Base-by-base conservation (phyloP, 2,329 filamentous ascomycete species). In the Paracoccidioides brasiliensis region DNA sequence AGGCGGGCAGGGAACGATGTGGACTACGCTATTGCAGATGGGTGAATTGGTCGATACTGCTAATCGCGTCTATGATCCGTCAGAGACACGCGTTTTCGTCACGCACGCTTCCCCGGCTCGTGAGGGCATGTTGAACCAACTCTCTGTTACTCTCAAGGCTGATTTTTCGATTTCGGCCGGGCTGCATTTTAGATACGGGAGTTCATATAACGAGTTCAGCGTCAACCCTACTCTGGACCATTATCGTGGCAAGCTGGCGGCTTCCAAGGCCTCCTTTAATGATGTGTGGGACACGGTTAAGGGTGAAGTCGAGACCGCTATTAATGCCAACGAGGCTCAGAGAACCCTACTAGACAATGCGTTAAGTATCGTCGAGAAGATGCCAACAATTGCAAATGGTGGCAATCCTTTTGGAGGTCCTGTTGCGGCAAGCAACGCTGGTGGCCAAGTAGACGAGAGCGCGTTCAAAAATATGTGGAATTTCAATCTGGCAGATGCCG, bases 381-480 rank as follows among this genome's bases (percentile, higher is more conserved):
- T 98, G 93, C 93, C 93, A 9, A 85, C 84, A 10, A 90, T 90
- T 40, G 93, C 93, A 41, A 94, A 91, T 58, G 93, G 93, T 55
- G 93, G 93, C 28, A 97, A 97, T 69, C 93, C 93, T 5, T 98
- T 98, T 66, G 93, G 93, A 46, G 91, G 91, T 12, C 88, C 88
- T 35, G 81, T 84, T 54, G 82, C 83, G 52, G 86, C 85, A 42
- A 83, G 78, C 43, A 76, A 74, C 62, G 76, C 83, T 52, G 84
- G 88, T 52, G 93, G 93, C 37, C 88, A 95, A 66, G 90, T 98
- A 15, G 93, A 98, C 60, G 93, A 98, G 76, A 96, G 90, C 65
- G 93, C 93, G 1, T 98, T 98, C 80, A 98, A 98, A 78, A 98
- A 98, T 70, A 97, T 97, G 93, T 98, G 93, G 93, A 98, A 98